Conservation (phyloP, 75 land plant species). For the Azolla pinnata region DNA sequence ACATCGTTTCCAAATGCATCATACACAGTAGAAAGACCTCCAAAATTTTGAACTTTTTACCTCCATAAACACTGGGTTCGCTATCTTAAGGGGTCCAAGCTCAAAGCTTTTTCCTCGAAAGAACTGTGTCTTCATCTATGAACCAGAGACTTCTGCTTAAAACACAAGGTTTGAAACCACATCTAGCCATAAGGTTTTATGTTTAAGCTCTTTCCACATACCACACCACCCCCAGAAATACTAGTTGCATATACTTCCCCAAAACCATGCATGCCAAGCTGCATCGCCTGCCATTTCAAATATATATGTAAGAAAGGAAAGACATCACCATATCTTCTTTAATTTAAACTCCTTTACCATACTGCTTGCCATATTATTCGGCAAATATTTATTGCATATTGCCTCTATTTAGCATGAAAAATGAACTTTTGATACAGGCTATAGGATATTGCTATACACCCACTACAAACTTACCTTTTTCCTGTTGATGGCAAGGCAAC, state of each 20-base stretch:
- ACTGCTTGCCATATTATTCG: no score
- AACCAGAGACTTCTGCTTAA: not conserved
- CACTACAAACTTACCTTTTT: conserved; percentile 30
- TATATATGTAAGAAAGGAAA: no score
- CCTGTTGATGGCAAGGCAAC: conserved; percentile 21
- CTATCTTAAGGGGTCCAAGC: conserved; percentile 23
- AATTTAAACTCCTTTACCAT: no score
- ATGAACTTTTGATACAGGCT: no score
- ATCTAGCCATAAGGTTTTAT: not conserved
- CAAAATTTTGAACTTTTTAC: no score
- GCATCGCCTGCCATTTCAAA: conserved; percentile 20
- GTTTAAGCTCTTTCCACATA: no score
- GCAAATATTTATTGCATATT: no score
- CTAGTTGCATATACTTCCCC: conserved; percentile 26
- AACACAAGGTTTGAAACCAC: not conserved
- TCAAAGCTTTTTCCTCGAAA: conserved; percentile 32
- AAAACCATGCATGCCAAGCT: conserved; percentile 27
- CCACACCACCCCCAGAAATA: conserved; percentile 16
- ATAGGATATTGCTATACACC: no score
- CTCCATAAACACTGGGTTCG: conserved; percentile 31
- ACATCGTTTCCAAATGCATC: no score
- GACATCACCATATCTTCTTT: no score
- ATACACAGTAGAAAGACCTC: no score
- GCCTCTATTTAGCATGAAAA: no score
- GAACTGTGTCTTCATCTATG: conserved; percentile 22